phyloP scores from a whole-genome alignment of 73 alveolate genomes.

The Uronychia binucleata region DNA sequence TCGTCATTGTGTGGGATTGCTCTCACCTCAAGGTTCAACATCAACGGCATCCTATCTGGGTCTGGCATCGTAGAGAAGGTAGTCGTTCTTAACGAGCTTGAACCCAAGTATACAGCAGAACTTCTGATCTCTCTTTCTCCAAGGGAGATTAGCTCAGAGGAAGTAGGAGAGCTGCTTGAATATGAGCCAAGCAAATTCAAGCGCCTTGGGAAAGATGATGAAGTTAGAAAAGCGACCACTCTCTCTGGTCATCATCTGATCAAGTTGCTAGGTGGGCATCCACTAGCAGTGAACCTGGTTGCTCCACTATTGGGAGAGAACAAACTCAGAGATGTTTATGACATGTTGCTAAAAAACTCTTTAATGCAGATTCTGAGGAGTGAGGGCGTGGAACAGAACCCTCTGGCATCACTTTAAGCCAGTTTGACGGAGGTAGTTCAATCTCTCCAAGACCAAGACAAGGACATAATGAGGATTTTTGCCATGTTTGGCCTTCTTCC shows the following conservation, averaged over 20 bases:
- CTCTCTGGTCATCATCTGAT: slow-evolving; percentile 26
- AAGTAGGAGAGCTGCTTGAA: neutral
- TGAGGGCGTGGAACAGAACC: neutral
- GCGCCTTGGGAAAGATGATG: neutral
- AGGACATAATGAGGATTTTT: neutral
- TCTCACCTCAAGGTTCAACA: neutral
- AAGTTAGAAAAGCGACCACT: neutral
- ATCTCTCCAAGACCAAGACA: neutral
- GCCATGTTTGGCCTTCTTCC: neutral
- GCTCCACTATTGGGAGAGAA: slow-evolving; percentile 53
- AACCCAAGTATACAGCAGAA: neutral
- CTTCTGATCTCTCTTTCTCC: neutral
- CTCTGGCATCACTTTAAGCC: neutral
- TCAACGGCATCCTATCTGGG: neutral
- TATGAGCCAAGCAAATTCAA: neutral
- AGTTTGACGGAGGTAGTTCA: neutral
- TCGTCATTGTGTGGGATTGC: neutral
- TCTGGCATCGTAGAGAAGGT: neutral
- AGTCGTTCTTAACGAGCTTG: neutral
- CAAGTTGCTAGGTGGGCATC: slow-evolving; percentile 57
- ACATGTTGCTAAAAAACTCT: neutral
- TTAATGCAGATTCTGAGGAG: neutral
- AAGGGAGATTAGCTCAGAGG: neutral
- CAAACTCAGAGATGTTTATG: slow-evolving; percentile 36
- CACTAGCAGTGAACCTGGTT: slow-evolving; percentile 62